Evolutionary conservation across 1,284 basidiomycete species (phyloP).

Genomic region (Puccinia sorghi): DNA sequence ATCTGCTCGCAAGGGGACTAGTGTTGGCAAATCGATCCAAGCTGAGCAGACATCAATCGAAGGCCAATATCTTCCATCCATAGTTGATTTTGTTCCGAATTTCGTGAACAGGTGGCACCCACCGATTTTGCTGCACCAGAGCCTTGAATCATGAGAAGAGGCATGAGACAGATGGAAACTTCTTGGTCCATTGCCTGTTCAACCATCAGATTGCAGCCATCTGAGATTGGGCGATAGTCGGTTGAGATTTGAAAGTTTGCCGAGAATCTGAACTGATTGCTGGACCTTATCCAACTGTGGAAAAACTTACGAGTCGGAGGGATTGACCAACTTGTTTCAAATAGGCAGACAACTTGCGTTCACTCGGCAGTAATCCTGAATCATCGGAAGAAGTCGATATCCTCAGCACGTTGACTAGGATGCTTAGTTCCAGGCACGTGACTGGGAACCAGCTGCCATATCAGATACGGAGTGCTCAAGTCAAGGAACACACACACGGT

Average conservation of each 20-base stretch:
- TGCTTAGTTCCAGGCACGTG: not conserved
- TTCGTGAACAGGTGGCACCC: conserved; percentile 63
- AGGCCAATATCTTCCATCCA: conserved; percentile 84
- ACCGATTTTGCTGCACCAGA: conserved; percentile 73
- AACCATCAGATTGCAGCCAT: conserved; percentile 95
- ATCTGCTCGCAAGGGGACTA: too few species aligned
- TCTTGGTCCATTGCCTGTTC: conserved; percentile 60
- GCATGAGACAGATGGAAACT: conserved; percentile 85
- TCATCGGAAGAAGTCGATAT: conserved; percentile 52
- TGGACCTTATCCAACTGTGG: conserved; percentile 81
- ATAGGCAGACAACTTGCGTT: conserved; percentile 18
- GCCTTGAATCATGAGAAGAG: conserved; percentile 83
- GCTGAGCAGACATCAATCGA: conserved; percentile 82
- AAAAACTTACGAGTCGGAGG: not conserved
- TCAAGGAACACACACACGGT: conserved; percentile 92
- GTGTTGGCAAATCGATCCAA: conserved; percentile 97
- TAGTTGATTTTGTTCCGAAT: conserved; percentile 70
- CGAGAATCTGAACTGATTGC: conserved; percentile 90
- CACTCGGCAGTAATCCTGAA: conserved; percentile 66
- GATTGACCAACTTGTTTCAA: not conserved
- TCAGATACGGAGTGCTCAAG: conserved; percentile 84
- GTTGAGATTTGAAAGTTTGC: conserved; percentile 95
- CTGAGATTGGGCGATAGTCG: conserved; percentile 92
- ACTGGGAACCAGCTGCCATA: conserved; percentile 89
- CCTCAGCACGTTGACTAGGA: conserved; percentile 61